Evolutionary conservation across 2,329 filamentous ascomycete genomes (phyloP), one percentile per base, ranked within the genome.

Genomic region (Penicillium rolfsii): DNA sequence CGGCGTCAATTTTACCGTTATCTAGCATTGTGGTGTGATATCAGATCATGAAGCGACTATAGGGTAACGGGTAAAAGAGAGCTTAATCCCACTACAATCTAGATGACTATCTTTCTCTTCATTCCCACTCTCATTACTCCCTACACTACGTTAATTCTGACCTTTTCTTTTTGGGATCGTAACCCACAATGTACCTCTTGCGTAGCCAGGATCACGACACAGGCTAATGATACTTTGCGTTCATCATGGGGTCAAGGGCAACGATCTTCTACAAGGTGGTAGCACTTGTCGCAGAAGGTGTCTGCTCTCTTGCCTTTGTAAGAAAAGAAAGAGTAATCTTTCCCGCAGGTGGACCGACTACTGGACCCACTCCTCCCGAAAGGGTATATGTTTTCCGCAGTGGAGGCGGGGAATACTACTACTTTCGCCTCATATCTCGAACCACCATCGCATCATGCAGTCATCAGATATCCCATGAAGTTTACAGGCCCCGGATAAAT

Each of bases 291-390:
- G 24, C 52, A 7, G 6, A n/a, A 11, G 16, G 5, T 8, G 28
- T 5, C 12, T 8, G 28, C 9, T 7, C 12, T 55, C n/a, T 41
- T 48, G 6, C 11, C 24, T 6, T 28, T 14, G 9, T 11, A 24
- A 43, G 11, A 35, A 11, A 5, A 16, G 36, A 58, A 58, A 50
- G 57, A 50, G 63, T 52, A 60, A 22, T 30, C 16, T 48, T 57
- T 33, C 55, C 63, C 61, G 63, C 63, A 19, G n/a, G 50, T 60
- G 61, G 63, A 60, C 30, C 24, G 14, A 9, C 11, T 14, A 5
- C 35, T 9, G 2, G 8, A 11, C 48, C 55, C 49, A 28, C 7
- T 36, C 24, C 36, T 24, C 55, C 36, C 26, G 19, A 19, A 33
- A 40, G 50, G 35, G 48, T 36, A 22, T 12, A 24, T 12, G 14